Conservation (phyloP, 1,284 basidiomycete genomes). For the Rhodotorula sp. region DNA sequence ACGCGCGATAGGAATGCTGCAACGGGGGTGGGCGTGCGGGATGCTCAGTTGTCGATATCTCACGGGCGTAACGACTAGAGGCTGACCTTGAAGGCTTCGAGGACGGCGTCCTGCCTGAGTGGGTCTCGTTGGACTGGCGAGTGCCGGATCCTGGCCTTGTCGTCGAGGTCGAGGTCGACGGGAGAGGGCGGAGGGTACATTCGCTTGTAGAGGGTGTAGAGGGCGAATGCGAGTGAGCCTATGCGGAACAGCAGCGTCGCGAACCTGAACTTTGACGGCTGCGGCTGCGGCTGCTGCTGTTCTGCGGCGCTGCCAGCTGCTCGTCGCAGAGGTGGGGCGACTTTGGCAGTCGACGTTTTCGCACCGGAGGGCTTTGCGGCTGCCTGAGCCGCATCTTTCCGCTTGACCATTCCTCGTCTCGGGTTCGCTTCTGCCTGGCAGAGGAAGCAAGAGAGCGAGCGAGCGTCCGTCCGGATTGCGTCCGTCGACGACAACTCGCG, state of each 20-base stretch:
- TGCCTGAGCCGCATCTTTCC: slow-evolving; percentile 2
- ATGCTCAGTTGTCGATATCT: slow-evolving; percentile 5
- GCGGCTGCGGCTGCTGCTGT: background rate
- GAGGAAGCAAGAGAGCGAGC: too few relatives aligned
- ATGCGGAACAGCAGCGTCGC: slow-evolving; percentile 7
- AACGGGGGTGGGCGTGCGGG: background rate
- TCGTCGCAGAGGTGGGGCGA: background rate
- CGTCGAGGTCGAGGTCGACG: background rate
- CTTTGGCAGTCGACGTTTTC: background rate
- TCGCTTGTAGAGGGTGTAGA: slow-evolving; percentile 9
- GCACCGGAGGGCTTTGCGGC: background rate
- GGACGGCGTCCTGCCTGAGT: slow-evolving; percentile 64
- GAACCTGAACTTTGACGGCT: background rate
- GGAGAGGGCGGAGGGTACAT: background rate
- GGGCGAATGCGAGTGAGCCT: slow-evolving; percentile 2
- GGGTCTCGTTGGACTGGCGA: slow-evolving; percentile 52
- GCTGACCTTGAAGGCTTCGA: slow-evolving; percentile 72
- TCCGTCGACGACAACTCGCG: background rate
- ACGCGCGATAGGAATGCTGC: slow-evolving; percentile 47
- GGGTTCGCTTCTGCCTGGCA: too few relatives aligned
- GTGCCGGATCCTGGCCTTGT: background rate
- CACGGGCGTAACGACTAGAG: background rate
- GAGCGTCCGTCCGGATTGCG: background rate
- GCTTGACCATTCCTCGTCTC: background rate
- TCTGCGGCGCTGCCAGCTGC: background rate